Evolutionary conservation across 164 flowering plant species (phyloP), one percentile per base, ranked within the genome.

Genomic region (Dillenia suffruticosa): DNA sequence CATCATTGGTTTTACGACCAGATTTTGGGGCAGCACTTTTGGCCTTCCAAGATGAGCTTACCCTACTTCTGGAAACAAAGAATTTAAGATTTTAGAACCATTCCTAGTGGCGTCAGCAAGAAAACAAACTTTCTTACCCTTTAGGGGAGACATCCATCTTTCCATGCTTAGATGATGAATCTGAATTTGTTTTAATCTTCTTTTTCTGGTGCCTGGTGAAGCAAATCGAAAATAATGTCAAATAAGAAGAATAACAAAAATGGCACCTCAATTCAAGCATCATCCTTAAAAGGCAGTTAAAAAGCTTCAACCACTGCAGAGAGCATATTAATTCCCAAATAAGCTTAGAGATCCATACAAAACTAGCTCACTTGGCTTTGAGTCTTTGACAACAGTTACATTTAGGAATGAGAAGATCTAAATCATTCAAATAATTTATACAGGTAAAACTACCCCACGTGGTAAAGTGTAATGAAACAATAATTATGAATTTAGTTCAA

Each of bases 1-100:
- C 57, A 19, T 54, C 40, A 32, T 5, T 67, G 17, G 75, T 51
- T 62, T 72, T 78, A 48, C 63, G 64, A 13, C 52, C 72, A 56
- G 81, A 66, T 69, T 81, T 84, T 9, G 76, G 5, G n/a, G 70
- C 49, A 9, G 74, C 59, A 69, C 62, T 77, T 64, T 76, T 86
- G 24, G 80, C 61, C 74, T 87, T 91, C 68, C 79, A 70, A 51
- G 87, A 71, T 9, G 85, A 79, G 70, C 67, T 62, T 49, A 68
- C 81, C 52, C 77, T 76, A 63, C 77, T 54, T 72, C 82, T 74
- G 59, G 12, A 32, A 60, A 62, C 22, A 12, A 61, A 32, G 40
- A 32, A 54, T 14, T 64, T 61, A 32, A 61, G 55, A 52, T 46
- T 0, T 10, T 12, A 48, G 26, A 22, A 9, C n/a, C n/a, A 8